phyloP scores from a whole-genome alignment of 129 eudicot genomes.

The Flaveria ramosissima region DNA sequence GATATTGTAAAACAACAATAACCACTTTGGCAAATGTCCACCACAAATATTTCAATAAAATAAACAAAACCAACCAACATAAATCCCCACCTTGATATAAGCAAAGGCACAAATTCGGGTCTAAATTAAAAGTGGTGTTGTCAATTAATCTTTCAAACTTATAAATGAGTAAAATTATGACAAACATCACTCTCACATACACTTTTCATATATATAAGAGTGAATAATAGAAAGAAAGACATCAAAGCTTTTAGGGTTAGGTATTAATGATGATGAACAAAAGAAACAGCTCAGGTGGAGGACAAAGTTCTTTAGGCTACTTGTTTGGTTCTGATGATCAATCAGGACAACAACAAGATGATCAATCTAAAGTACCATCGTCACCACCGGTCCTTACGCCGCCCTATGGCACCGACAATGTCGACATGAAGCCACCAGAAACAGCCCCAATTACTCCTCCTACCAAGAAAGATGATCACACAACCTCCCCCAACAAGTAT shows the following conservation, averaged over 20 bases:
- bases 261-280: conserved; percentile 39
- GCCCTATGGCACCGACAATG: conserved; percentile 52
- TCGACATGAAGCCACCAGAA: conserved; percentile 10
- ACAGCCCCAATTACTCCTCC: conserved; percentile 31
- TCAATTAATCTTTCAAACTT: background rate
- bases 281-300: conserved; percentile 62
- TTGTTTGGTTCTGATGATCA: conserved; percentile 49
- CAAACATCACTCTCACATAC: conserved; percentile 16
- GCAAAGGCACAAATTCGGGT: background rate
- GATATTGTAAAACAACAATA: background rate
- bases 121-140: background rate
- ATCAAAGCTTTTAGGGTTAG: conserved; percentile 21
- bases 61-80: conserved; percentile 12
- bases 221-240: background rate
- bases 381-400: conserved; percentile 30
- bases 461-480: conserved; percentile 36
- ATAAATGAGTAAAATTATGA: conserved; percentile 14
- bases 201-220: conserved; percentile 3
- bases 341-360: conserved; percentile 20
- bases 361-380: conserved; percentile 20
- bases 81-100: conserved; percentile 19
- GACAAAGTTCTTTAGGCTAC: conserved; percentile 64
- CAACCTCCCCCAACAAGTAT: conserved; percentile 27
- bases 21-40: background rate
- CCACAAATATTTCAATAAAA: background rate